phyloP scores from a whole-genome alignment of 495 filamentous ascomycete genomes.

The Letharia lupina region DNA sequence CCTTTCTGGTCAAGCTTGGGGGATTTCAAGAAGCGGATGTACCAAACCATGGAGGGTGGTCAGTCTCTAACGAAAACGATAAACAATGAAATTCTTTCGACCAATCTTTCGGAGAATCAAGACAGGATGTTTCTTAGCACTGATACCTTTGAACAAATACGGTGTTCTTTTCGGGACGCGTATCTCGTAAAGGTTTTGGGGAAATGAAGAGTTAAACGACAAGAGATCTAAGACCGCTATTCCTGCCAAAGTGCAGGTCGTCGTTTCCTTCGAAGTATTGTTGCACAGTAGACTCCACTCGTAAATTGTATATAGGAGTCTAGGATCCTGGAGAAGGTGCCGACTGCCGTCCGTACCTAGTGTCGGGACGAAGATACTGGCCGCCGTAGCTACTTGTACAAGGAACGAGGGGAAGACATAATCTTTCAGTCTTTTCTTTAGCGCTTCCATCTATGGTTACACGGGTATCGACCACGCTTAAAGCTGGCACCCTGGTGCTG shows the following conservation, averaged over 20 bases:
- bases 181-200: not conserved
- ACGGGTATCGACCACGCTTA: not conserved
- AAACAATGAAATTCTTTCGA: not conserved
- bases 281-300: no score
- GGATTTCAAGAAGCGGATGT: slow-evolving; percentile 66
- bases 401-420: no score
- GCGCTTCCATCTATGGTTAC: not conserved
- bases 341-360: not conserved
- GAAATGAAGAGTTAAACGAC: no score
- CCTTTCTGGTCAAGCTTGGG: slow-evolving; percentile 40
- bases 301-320: no score
- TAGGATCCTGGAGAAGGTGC: not conserved
- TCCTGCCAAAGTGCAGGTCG: no score
- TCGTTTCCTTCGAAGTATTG: no score
- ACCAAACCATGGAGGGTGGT: slow-evolving; percentile 48
- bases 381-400: not conserved
- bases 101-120: not conserved
- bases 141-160: not conserved
- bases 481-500: not conserved
- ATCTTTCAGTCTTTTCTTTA: no score
- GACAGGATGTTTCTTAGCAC: not conserved
- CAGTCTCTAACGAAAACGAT: not conserved
- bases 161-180: not conserved
- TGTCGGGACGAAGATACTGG: not conserved
- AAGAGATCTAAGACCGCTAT: no score